Base-by-base conservation (phyloP, 768 basidiomycete species). In the Udeniomyces megalosporus region DNA sequence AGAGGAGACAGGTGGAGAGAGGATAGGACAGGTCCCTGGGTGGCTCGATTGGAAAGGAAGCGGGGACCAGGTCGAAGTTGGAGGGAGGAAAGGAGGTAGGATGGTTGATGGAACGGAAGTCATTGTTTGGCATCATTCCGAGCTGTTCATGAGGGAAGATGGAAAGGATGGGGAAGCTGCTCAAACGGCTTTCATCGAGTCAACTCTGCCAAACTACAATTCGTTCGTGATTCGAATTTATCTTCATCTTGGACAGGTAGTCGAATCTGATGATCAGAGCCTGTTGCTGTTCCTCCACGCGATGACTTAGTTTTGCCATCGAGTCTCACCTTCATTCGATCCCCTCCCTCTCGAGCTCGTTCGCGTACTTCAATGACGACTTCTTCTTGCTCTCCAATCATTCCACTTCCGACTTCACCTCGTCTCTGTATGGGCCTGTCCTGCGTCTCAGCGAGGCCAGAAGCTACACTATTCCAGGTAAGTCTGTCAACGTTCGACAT, bases 311-410 rank as follows among this genome's bases (percentile, higher is more conserved):
- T 24, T 63, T 63, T 42, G 55, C 62, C 29, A 63, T 63, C 57
- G 62, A 63, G 32, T 28, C 34, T 29, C 32, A 52, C 47, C 49
- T 63, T 14, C 42, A 51, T 35, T 57, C 55, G 32, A 58, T 63
- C 6, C 54, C 35, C 6, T 20, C 17, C 29, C 24, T 63, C 12
- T 48, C 49, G 7, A 20, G 34, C 1, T 20, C 32, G 11, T 20
- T 58, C 26, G 50, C 44, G 20, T 63, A 63, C 55, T 35, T 58
- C 55, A 57, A 63, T 38, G 62, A 61, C 45, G 60, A 61, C 46
- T 61, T 61, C 46, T 61, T 61, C 60, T 32, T 61, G 28, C 60
- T 61, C 53, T 35, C 51, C 35, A 29, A 42, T 14, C 60, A 61
- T 53, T 52, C 60, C 22, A 52, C 52, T 3, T 20, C 45, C 45